Conservation (phyloP, 306 rosid genomes). For the Arachis hypogaea region DNA sequence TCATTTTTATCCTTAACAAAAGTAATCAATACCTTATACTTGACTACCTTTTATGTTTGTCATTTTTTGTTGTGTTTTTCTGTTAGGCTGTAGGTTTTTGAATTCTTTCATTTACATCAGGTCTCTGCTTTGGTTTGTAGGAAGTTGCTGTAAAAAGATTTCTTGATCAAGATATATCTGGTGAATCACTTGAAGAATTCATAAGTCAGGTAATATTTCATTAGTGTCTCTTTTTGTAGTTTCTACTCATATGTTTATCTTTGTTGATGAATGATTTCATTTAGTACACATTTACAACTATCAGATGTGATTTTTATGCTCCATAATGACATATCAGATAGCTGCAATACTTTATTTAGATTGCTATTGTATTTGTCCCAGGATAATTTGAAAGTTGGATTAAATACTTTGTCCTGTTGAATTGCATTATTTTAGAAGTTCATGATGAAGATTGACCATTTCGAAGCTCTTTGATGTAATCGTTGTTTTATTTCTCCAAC, state of each 20-base stretch:
- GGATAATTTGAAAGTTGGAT: constrained; percentile 9
- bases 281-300: neutral
- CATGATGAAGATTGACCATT: constrained; percentile 1
- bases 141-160: constrained; percentile 96
- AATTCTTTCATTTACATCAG: constrained; percentile 22
- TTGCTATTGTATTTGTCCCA: constrained; percentile 12
- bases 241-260: neutral
- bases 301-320: constrained; percentile 23
- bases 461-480: constrained; percentile 1
- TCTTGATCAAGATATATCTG: constrained; percentile 82
- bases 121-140: constrained; percentile 47
- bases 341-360: constrained; percentile 17
- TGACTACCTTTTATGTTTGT: neutral
- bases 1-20: neutral
- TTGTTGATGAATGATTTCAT: neutral
- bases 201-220: constrained; percentile 72
- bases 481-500: too few relatives aligned
- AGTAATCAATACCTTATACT: neutral
- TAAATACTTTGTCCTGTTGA: neutral
- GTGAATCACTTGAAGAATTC: constrained; percentile 95
- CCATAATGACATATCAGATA: constrained; percentile 7
- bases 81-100: constrained; percentile 32
- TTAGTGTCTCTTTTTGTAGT: neutral
- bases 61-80: constrained; percentile 16
- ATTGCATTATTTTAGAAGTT: neutral